Conservation (phyloP, 2,329 filamentous ascomycete genomes). For the Chaetomiaceae sp. region DNA sequence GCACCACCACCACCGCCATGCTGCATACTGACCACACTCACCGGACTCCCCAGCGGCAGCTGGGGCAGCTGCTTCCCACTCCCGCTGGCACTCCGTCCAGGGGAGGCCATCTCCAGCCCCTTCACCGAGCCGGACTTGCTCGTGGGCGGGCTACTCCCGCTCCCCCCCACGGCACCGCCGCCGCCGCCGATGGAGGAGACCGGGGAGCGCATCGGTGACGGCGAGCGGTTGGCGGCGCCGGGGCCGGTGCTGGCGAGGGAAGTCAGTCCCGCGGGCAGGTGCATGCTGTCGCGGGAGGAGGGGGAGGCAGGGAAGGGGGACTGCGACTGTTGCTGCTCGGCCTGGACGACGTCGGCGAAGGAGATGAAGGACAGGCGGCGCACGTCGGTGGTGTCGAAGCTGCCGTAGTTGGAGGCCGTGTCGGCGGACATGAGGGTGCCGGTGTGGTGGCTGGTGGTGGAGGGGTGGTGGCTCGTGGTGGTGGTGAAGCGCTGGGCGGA, state of each 20-base stretch:
- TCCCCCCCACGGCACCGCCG: conserved; percentile 26
- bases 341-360: conserved; percentile 90
- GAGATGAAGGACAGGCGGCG: conserved; percentile 90
- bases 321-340: conserved; percentile 50
- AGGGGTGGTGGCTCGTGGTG: conserved; percentile 24
- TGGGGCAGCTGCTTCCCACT: no score
- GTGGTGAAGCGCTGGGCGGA: conserved; percentile 35
- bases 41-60: conserved; percentile 58
- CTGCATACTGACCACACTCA: conserved; percentile 19
- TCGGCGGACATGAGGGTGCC: no score
- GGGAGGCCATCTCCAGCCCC: conserved; percentile 67
- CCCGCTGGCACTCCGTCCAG: no score
- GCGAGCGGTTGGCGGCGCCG: conserved; percentile 54
- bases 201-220: conserved; percentile 74
- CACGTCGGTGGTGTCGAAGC: conserved; percentile 70
- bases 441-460: no score
- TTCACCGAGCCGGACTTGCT: conserved; percentile 71
- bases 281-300: no score
- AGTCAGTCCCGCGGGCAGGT: conserved; percentile 38
- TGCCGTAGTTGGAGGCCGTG: conserved; percentile 67
- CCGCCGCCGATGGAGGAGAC: conserved; percentile 55
- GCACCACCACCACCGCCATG: neutral
- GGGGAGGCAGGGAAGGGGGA: conserved; percentile 51
- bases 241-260: conserved; percentile 44
- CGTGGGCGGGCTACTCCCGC: conserved; percentile 63